Percentiles rank a stretch among this genome's conserved stretches.
These are phyloP conservation scores for Sporothrix inflata DNA, from an alignment of 2,329 filamentous ascomycete genomes.

Conservation along the genomic window DNA sequence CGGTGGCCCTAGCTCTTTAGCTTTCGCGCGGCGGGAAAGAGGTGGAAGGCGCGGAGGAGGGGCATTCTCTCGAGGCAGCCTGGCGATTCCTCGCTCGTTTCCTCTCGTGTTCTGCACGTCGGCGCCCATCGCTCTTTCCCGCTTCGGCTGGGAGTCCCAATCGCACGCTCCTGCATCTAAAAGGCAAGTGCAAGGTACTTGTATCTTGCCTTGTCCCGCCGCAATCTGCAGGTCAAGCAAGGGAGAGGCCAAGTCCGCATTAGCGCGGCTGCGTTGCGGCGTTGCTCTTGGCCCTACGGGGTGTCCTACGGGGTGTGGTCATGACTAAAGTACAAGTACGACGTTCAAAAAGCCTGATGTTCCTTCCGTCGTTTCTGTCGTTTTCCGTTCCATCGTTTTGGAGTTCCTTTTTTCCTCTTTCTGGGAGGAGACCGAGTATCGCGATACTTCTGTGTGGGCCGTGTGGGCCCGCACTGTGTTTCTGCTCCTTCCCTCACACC, in stretches of 20 bases:
- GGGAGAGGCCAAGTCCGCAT: slow-evolving; percentile 22
- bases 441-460: not conserved
- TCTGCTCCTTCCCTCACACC: not conserved
- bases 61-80: not conserved
- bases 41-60: slow-evolving; percentile 1
- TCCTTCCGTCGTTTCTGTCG: not conserved
- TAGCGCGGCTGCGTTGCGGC: slow-evolving; percentile 16
- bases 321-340: not conserved
- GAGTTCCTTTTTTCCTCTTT: not conserved
- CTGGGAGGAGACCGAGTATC: not conserved
- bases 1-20: slow-evolving; percentile 29
- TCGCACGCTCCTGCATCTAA: not conserved
- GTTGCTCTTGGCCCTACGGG: slow-evolving; percentile 23
- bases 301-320: slow-evolving; percentile 18
- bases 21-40: slow-evolving; percentile 20
- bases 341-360: not conserved
- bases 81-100: not conserved
- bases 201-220: not conserved
- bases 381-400: not conserved
- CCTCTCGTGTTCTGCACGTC: not conserved
- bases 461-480: slow-evolving; percentile 19
- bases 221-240: slow-evolving; percentile 25
- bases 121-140: slow-evolving; percentile 13
- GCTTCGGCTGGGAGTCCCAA: not conserved
- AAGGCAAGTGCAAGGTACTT: slow-evolving; percentile 1